Conservation (phyloP, 2,329 filamentous ascomycete species). For the Fusarium kyushuense region DNA sequence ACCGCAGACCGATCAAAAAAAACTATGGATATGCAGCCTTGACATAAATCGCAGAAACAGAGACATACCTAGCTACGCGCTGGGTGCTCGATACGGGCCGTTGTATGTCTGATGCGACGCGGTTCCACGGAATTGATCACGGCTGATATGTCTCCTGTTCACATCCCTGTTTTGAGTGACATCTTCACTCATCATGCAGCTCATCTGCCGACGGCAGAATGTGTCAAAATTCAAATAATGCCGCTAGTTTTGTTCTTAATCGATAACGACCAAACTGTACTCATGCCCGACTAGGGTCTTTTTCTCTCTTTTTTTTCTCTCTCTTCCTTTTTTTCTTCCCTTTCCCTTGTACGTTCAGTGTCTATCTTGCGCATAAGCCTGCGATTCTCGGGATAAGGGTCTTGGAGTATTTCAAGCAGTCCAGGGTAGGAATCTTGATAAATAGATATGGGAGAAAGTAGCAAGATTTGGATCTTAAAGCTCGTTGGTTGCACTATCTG, state of each 20-base stretch:
- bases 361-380: not conserved
- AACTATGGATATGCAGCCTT: no score
- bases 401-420: not conserved
- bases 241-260: not conserved
- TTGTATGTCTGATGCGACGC: not conserved
- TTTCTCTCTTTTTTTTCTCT: not conserved
- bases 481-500: not conserved
- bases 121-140: not conserved
- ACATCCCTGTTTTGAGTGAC: not conserved
- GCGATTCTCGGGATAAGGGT: not conserved
- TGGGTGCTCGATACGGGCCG: not conserved
- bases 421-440: not conserved
- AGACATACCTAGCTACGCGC: not conserved
- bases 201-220: not conserved
- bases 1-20: not conserved
- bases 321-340: not conserved
- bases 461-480: not conserved
- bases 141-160: not conserved
- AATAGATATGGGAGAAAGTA: not conserved
- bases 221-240: not conserved
- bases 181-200: not conserved
- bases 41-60: not conserved
- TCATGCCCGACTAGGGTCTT: not conserved
- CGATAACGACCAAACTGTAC: not conserved
- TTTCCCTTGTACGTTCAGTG: not conserved